Percentiles rank a stretch among this genome's conserved stretches.
Conservation (phyloP, 2,329 filamentous ascomycete genomes). For the Phaeoacremonium minimum region DNA sequence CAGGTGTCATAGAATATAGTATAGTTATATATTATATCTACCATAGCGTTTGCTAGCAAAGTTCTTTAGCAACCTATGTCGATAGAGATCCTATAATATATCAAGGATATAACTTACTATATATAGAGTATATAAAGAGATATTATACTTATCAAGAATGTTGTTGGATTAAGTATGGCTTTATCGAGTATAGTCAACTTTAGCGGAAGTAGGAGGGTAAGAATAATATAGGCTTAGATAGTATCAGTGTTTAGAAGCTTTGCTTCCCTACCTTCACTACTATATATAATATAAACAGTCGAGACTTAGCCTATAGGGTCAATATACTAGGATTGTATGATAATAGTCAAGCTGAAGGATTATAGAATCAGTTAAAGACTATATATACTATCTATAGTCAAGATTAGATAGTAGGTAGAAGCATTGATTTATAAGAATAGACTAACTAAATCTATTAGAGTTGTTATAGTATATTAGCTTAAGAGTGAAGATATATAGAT, state of each 20-base stretch:
- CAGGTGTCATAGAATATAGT: constrained; percentile 13
- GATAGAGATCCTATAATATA: constrained; percentile 13
- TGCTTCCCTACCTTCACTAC: constrained; percentile 8
- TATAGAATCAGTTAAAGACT: constrained; percentile 11
- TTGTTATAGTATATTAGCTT: constrained; percentile 15
- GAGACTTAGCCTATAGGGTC: constrained; percentile 13
- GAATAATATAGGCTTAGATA: constrained; percentile 11
- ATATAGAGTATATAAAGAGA: constrained; percentile 15
- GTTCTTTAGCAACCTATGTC: constrained; percentile 11
- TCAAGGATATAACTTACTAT: constrained; percentile 13
- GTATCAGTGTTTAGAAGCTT: constrained; percentile 10
- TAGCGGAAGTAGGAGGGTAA: constrained; percentile 8
- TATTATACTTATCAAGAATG: constrained; percentile 14
- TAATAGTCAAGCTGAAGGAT: constrained; percentile 16
- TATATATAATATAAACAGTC: constrained; percentile 5
- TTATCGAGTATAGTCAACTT: constrained; percentile 11
- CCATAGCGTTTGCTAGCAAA: constrained; percentile 12
- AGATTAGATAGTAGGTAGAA: constrained; percentile 14
- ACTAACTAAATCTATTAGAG: constrained; percentile 13
- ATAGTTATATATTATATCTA: constrained; percentile 12
- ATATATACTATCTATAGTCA: constrained; percentile 7
- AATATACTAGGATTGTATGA: constrained; percentile 14
- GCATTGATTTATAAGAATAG: constrained; percentile 11
- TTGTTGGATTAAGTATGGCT: constrained; percentile 12
- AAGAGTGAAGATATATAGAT: constrained; percentile 18